Conservation (phyloP, 2,329 filamentous ascomycete genomes). For the Clonostachys solani region DNA sequence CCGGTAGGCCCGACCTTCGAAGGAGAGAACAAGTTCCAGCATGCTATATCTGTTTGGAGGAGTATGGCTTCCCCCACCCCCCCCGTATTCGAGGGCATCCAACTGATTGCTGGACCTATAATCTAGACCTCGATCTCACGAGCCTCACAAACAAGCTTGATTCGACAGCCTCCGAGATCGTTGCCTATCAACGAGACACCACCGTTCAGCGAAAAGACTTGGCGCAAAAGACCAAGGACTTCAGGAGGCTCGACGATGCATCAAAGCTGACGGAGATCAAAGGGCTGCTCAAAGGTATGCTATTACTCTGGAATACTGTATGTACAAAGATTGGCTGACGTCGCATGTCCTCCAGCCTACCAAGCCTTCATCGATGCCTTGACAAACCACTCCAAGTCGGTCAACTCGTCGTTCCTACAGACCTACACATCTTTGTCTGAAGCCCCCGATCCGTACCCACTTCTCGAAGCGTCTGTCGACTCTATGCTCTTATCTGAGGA, state of each 20-base stretch:
- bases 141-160: constrained; percentile 82
- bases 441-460: constrained; percentile 91
- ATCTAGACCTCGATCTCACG: constrained; percentile 78
- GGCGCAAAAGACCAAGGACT: constrained; percentile 99
- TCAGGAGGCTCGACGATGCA: constrained; percentile 86
- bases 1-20: constrained; percentile 28
- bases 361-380: constrained; percentile 96
- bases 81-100: background rate
- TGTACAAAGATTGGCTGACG: constrained; percentile 5
- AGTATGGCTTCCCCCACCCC: constrained; percentile 46
- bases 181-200: constrained; percentile 90
- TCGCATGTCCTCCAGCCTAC: constrained; percentile 59
- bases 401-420: constrained; percentile 89
- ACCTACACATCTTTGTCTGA: constrained; percentile 92
- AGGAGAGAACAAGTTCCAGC: constrained; percentile 90
- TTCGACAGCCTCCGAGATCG: constrained; percentile 90
- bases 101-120: constrained; percentile 1
- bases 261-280: constrained; percentile 88
- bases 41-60: constrained; percentile 93
- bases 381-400: constrained; percentile 91
- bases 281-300: constrained; percentile 73
- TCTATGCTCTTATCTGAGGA: constrained; percentile 90
- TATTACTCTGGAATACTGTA: background rate
- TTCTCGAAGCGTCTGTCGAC: constrained; percentile 94
- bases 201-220: constrained; percentile 94